Evolutionary conservation across 1,284 basidiomycete species (phyloP).

Genomic region (Fomitopsis schrenkii): DNA sequence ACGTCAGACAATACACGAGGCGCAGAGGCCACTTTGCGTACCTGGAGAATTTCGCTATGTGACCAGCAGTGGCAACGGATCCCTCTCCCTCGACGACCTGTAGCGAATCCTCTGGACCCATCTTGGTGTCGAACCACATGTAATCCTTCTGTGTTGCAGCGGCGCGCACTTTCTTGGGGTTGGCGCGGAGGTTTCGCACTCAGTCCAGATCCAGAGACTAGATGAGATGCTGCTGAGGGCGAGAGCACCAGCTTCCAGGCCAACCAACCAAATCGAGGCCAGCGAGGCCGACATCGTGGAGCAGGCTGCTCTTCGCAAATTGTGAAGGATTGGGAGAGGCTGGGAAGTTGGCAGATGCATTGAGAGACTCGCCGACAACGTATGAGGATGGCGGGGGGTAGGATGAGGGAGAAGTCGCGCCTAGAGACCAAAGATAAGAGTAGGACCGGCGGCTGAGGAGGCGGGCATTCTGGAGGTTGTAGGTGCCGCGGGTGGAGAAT

Average conservation of each 20-base stretch:
- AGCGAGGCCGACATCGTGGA: constrained; percentile 55
- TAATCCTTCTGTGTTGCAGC: constrained; percentile 73
- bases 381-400: constrained; percentile 70
- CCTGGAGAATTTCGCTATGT: constrained; percentile 94
- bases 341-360: constrained; percentile 66
- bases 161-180: constrained; percentile 69
- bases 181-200: constrained; percentile 70
- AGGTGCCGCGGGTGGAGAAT: constrained; percentile 11
- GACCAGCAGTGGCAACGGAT: constrained; percentile 79
- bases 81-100: constrained; percentile 46
- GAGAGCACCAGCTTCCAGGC: constrained; percentile 68
- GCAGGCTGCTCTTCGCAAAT: constrained; percentile 48
- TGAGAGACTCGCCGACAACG: constrained; percentile 84
- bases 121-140: constrained; percentile 85
- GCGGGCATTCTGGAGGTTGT: constrained; percentile 24
- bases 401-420: constrained; percentile 51
- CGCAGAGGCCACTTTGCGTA: constrained; percentile 33
- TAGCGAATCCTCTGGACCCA: constrained; percentile 58
- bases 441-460: constrained; percentile 48
- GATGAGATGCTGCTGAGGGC: constrained; percentile 73
- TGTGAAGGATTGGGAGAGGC: constrained; percentile 41
- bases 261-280: constrained; percentile 63
- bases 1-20: background rate
- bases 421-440: constrained; percentile 65
- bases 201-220: constrained; percentile 83